Percentiles rank a stretch among this genome's conserved stretches.
Evolutionary conservation across 306 rosid genomes (phyloP).

Genomic region (Aeschynomene evenia): DNA sequence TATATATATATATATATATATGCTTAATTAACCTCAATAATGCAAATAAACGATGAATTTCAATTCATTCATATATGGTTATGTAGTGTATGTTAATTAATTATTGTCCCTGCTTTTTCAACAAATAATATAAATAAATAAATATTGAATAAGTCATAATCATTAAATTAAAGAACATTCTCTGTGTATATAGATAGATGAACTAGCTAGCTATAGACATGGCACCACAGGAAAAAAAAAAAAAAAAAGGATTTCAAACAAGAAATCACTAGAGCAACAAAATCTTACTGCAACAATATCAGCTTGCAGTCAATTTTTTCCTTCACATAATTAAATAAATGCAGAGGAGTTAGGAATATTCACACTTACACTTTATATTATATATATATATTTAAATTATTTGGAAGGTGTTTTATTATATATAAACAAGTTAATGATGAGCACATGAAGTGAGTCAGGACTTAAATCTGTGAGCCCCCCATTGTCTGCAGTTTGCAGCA

Average conservation of each 20-base stretch:
- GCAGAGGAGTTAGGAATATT: constrained; percentile 30
- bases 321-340: neutral
- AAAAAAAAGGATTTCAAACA: constrained; percentile 1
- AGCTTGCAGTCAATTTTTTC: neutral
- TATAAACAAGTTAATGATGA: constrained; percentile 37
- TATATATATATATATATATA: too few relatives aligned
- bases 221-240: too few relatives aligned
- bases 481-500: constrained; percentile 37
- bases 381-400: too few relatives aligned
- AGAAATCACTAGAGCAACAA: neutral
- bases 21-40: too few relatives aligned
- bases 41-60: too few relatives aligned
- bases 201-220: neutral
- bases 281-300: neutral
- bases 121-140: neutral
- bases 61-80: too few relatives aligned
- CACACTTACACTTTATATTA: neutral
- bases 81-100: too few relatives aligned
- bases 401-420: too few relatives aligned
- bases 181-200: neutral
- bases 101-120: neutral
- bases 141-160: neutral
- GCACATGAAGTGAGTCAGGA: constrained; percentile 40
- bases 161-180: neutral
- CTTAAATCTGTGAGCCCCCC: constrained; percentile 41